Conservation (phyloP, 176 grass and related monocot genomes). For the Ananas comosus region DNA sequence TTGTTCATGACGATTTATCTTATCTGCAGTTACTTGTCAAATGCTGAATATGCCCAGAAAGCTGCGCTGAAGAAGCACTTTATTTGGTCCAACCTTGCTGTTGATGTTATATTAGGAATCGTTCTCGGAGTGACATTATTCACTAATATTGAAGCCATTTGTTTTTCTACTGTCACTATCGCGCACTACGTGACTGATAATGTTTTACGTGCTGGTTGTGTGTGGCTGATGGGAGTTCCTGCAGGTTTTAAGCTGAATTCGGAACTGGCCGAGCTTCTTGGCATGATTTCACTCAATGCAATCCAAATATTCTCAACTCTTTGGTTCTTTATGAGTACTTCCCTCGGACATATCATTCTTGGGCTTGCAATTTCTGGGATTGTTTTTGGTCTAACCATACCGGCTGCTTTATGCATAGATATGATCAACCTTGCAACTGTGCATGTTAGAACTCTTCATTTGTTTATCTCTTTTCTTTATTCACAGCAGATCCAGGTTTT, state of each 20-base stretch:
- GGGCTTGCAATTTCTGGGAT: conserved; percentile 53
- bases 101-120: conserved; percentile 67
- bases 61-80: conserved; percentile 54
- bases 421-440: conserved; percentile 57
- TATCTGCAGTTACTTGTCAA: conserved; percentile 43
- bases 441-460: conserved; percentile 64
- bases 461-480: conserved; percentile 76
- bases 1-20: not conserved
- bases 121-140: conserved; percentile 48
- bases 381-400: conserved; percentile 58
- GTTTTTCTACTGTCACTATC: conserved; percentile 33
- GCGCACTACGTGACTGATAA: conserved; percentile 47
- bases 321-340: conserved; percentile 58
- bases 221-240: conserved; percentile 97
- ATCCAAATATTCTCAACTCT: conserved; percentile 88
- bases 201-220: conserved; percentile 80
- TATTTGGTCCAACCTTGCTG: conserved; percentile 56
- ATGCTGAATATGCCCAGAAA: conserved; percentile 60
- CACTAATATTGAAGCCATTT: conserved; percentile 49
- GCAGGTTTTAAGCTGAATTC: conserved; percentile 95
- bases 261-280: conserved; percentile 72
- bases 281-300: conserved; percentile 78
- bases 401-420: conserved; percentile 63
- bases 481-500: conserved; percentile 77
- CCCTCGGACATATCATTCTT: conserved; percentile 43